phyloP scores from a whole-genome alignment of 2,329 filamentous ascomycete species.

The Clonostachys solani region DNA sequence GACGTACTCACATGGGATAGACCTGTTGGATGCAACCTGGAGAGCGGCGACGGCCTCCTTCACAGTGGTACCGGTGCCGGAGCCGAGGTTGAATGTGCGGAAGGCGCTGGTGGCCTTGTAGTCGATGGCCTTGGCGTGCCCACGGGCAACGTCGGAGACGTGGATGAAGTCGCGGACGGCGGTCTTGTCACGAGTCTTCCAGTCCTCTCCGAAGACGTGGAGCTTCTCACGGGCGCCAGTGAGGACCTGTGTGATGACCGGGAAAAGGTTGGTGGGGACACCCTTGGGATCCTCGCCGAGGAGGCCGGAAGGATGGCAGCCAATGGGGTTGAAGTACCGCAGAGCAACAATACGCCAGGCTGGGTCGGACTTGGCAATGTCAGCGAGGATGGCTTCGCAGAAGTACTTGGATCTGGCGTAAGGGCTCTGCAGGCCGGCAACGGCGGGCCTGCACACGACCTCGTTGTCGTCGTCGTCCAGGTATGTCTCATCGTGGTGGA shows the following conservation, averaged over 20 bases:
- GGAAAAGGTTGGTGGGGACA: slow-evolving; percentile 60
- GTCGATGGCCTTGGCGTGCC: slow-evolving; percentile 56
- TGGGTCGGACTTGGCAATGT: slow-evolving; percentile 55
- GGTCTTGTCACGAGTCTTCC: slow-evolving; percentile 61
- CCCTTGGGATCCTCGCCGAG: slow-evolving; percentile 61
- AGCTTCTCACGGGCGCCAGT: slow-evolving; percentile 47
- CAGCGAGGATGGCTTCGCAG: slow-evolving; percentile 61
- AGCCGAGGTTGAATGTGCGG: slow-evolving; percentile 40
- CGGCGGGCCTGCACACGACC: slow-evolving; percentile 21
- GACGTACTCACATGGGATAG: slow-evolving; percentile 29
- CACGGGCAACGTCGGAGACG: slow-evolving; percentile 59
- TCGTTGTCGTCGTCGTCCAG: slow-evolving; percentile 31
- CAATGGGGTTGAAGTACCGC: slow-evolving; percentile 66
- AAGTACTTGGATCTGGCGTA: slow-evolving; percentile 67
- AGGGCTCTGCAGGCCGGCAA: slow-evolving; percentile 56
- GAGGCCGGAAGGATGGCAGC: slow-evolving; percentile 59
- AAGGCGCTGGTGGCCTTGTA: slow-evolving; percentile 21
- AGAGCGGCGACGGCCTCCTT: slow-evolving; percentile 32
- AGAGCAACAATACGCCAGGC: slow-evolving; percentile 60
- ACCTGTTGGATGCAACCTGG: slow-evolving; percentile 26
- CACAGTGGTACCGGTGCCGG: slow-evolving; percentile 38
- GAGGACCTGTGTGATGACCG: slow-evolving; percentile 58
- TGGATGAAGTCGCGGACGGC: slow-evolving; percentile 66
- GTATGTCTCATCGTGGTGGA: slow-evolving; percentile 42
- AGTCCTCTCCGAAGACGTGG: slow-evolving; percentile 61